Base-by-base conservation (phyloP, 192 early-diverging fungal genomes). In the Powellomyces hirtus region DNA sequence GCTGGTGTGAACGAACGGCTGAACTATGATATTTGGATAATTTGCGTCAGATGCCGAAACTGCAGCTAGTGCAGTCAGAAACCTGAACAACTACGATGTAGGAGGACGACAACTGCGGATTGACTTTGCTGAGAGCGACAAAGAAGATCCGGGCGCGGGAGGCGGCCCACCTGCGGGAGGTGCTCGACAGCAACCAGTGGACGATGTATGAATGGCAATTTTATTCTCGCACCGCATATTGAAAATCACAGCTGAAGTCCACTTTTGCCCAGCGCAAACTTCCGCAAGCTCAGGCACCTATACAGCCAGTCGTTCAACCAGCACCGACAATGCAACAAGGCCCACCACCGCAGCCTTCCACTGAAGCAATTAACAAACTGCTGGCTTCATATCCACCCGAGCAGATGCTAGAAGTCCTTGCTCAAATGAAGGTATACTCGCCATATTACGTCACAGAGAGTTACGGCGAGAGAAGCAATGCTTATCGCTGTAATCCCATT, bases 1-100 rank as follows among this genome's bases (percentile, higher is more conserved):
- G 27, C 53, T 0, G 27, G 26, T 56, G 1, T 1, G 53, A 16
- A 16, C 13, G 14, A 57, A n/a, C n/a, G n/a, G n/a, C n/a, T n/a
- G n/a, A n/a, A n/a, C n/a, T n/a, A n/a, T n/a, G n/a, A n/a, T n/a
- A n/a, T n/a, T n/a, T n/a, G 18, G 40, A 42, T 8, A 42, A 8
- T 42, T 42, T 42, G 8, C 66, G n/a, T 1, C 49, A 76, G 95
- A 98, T 71, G 76, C 86, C 26, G 88, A 94, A 62, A 96, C 93
- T n/a, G 95, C 95, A 8, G 89, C 91, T 24, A 94, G 92, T 68
- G 95, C 95, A 30, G 94, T 96, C 22, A 84, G 94, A 59, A 97
- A 97, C 64, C 82, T 98, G 55, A 92, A 94, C 71, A 89, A 90
- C 56, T 89, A 93, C 40, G 93, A 94, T 38, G 84, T 97, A n/a